Evolutionary conservation across 2,329 filamentous ascomycete species (phyloP), one percentile per base, ranked within the genome.

Genomic region (Colletotrichum brevisporum): DNA sequence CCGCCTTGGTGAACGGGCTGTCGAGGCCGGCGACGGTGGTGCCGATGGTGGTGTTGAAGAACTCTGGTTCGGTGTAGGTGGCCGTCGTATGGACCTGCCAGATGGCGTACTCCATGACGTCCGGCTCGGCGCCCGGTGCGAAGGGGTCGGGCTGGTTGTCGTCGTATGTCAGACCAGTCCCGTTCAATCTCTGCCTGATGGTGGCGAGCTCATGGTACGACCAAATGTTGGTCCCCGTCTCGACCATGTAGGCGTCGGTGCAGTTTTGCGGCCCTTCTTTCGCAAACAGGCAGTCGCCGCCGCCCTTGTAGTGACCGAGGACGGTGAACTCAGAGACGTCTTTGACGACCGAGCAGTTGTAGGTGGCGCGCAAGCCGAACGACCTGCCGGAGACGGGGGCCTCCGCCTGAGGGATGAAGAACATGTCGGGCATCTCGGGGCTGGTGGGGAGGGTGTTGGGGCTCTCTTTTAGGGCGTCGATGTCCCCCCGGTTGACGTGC

Each of bases 351-450:
- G 66, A 67, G 39, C 71, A 72, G 45, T 70, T 53, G 59, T 71
- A 72, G 13, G 18, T 43, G 6, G 62, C 43, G 13, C 66, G 66
- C 6, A 72, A 55, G 3, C 71, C 71, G 66, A 66, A 72, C 6
- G 66, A 18, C 5, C 26, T 60, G 12, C 71, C 71, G 39, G 66
- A 67, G 1, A 68, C 31, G 3, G 71, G 69, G 0, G 41, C 45
- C 2, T 56, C 31, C n/a, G 63, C 66, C 54, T 72, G 71, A 4
- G 71, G 69, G 2, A 63, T 50, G 48, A 72, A 54, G 36, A 72
- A 72, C 43, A 72, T 63, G 18, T 71, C 69, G 0, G 69, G 62
- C 10, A 72, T 62, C 21, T 31, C 24, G 27, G 51, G 16, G 18
- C 36, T 31, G 1, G 56, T 43, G 1, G 71, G 69, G 4, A 72